Conservation (phyloP, 1,284 basidiomycete species). For the Ceratorhiza oryzae-sativae region DNA sequence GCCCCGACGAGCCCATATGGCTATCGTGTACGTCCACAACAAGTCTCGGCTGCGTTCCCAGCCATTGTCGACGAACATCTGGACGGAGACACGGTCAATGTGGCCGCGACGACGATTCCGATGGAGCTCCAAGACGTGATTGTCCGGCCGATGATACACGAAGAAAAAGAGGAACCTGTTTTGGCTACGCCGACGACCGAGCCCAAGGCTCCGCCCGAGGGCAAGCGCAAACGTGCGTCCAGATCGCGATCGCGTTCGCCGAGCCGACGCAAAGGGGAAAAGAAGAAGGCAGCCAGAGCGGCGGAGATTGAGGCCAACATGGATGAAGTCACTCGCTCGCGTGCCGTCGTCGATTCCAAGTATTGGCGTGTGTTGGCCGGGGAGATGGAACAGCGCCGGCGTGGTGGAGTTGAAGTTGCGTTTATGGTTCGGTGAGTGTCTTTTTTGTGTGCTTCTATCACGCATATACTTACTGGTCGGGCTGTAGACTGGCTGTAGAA, state of each 20-base stretch:
- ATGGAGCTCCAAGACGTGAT: conserved; percentile 8
- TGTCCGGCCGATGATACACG: neutral
- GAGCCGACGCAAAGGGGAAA: neutral
- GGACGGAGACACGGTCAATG: neutral
- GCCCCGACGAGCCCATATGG: conserved; percentile 35
- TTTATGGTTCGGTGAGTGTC: conserved; percentile 33
- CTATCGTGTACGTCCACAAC: conserved; percentile 29
- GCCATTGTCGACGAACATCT: conserved; percentile 10
- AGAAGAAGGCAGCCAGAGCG: neutral
- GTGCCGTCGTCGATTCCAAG: conserved; percentile 25
- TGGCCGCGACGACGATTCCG: conserved; percentile 3
- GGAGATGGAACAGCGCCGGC: conserved; percentile 31
- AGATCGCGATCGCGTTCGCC: conserved; percentile 14
- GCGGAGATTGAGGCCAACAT: conserved; percentile 7
- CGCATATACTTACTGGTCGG: neutral
- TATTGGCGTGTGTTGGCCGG: conserved; percentile 34
- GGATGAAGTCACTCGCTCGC: conserved; percentile 14
- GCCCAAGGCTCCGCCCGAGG: conserved; percentile 17
- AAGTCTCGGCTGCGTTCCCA: conserved; percentile 21
- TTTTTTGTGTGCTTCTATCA: neutral
- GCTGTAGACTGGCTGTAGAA: conserved; percentile 18
- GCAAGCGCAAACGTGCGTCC: conserved; percentile 1
- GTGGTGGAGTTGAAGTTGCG: conserved; percentile 18
- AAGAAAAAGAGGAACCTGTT: neutral
- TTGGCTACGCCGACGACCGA: conserved; percentile 1